phyloP scores from a whole-genome alignment of 495 filamentous ascomycete genomes.

The Tuber indicum region DNA sequence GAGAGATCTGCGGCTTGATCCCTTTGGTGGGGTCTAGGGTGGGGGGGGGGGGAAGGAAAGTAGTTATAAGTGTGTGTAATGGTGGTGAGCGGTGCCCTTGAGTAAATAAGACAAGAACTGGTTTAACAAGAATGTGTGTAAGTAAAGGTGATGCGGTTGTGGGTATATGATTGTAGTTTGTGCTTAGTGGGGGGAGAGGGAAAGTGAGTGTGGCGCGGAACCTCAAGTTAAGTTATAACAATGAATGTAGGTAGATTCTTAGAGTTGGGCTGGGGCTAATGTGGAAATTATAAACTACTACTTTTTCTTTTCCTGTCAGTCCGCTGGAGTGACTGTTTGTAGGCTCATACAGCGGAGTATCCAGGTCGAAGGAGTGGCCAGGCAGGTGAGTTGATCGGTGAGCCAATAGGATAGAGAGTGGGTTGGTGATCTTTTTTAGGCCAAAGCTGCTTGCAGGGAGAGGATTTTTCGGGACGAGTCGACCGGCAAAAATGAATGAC shows the following conservation, averaged over 20 bases:
- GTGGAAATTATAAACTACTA: slow-evolving; percentile 18
- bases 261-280: slow-evolving; percentile 14
- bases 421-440: slow-evolving; percentile 37
- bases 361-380: slow-evolving; percentile 33
- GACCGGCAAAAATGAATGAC: slow-evolving; percentile 40
- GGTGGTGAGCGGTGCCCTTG: slow-evolving; percentile 1
- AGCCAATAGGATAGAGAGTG: slow-evolving; percentile 29
- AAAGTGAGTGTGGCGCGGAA: slow-evolving; percentile 31
- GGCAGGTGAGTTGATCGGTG: slow-evolving; percentile 31
- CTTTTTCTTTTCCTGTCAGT: slow-evolving; percentile 5
- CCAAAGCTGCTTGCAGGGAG: slow-evolving; percentile 20
- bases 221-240: slow-evolving; percentile 33
- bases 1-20: slow-evolving; percentile 4
- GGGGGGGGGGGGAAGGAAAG: background rate
- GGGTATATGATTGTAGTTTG: slow-evolving; percentile 9
- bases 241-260: slow-evolving; percentile 23
- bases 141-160: background rate
- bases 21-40: background rate
- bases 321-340: slow-evolving; percentile 30
- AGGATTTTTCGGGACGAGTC: slow-evolving; percentile 36
- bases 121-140: background rate
- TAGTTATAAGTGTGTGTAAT: background rate
- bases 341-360: slow-evolving; percentile 23
- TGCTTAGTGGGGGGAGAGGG: slow-evolving; percentile 8
- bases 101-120: background rate